Evolutionary conservation across 768 basidiomycete genomes (phyloP).

Genomic region (Gymnopilus dilepis): DNA sequence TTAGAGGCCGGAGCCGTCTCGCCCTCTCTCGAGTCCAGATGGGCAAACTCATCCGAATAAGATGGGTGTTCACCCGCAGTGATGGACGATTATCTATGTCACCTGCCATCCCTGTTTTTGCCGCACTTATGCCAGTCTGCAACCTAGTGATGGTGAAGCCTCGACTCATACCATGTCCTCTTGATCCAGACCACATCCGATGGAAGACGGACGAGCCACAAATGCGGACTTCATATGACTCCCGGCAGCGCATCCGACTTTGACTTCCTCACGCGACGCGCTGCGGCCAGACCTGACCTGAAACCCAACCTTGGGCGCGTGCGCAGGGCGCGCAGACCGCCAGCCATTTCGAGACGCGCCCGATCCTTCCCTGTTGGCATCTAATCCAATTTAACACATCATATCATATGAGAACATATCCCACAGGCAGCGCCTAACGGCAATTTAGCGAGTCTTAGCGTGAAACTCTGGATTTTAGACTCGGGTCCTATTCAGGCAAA

Average conservation of each 20-base stretch:
- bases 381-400: not conserved
- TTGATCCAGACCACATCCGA: not conserved
- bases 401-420: too few species aligned
- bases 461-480: not conserved
- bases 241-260: not conserved
- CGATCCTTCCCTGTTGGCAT: not conserved
- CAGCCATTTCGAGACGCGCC: not conserved
- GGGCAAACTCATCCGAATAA: not conserved
- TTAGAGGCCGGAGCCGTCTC: not conserved
- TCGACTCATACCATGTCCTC: conserved; percentile 1
- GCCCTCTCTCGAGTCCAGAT: not conserved
- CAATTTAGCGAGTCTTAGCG: not conserved
- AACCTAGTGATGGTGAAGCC: not conserved
- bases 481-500: not conserved
- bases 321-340: not conserved
- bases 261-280: not conserved
- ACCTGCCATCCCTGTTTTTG: not conserved
- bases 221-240: not conserved
- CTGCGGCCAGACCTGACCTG: not conserved
- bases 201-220: too few species aligned
- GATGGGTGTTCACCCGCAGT: not conserved
- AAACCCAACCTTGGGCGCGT: not conserved
- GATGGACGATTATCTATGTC: not conserved
- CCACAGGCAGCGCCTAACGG: not conserved
- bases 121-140: not conserved